Percentiles rank a stretch among this genome's conserved stretches.
Evolutionary conservation across 257 asterid genomes (phyloP).

Genomic region (Echites panduratus): DNA sequence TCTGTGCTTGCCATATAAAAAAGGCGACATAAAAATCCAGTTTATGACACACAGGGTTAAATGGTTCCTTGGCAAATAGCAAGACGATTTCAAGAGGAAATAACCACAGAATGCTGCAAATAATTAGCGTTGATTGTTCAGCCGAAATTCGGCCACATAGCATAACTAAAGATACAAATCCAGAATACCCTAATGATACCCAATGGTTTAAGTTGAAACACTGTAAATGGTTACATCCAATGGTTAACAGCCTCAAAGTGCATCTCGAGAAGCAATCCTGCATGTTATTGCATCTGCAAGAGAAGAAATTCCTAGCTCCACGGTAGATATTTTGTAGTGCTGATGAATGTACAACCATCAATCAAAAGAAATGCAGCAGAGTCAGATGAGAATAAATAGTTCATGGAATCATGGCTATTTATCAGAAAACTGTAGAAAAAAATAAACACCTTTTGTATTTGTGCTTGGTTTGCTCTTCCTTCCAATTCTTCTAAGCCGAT

Average conservation of each 20-base stretch:
- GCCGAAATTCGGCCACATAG: background rate
- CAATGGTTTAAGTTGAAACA: background rate
- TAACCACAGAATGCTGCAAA: background rate
- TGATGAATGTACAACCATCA: conserved; percentile 18
- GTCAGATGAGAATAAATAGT: background rate
- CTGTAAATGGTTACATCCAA: background rate
- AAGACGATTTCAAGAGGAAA: background rate
- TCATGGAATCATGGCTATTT: background rate
- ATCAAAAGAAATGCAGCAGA: background rate
- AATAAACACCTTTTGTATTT: conserved; percentile 63
- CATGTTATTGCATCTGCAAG: conserved; percentile 71
- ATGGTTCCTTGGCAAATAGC: background rate
- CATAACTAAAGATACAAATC: background rate
- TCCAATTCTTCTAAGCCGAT: conserved; percentile 68
- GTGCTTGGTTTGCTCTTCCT: conserved; percentile 58
- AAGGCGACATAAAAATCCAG: too few relatives aligned
- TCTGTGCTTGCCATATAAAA: too few relatives aligned
- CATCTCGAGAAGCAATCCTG: conserved; percentile 87
- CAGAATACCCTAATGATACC: background rate
- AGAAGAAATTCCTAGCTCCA: conserved; percentile 73
- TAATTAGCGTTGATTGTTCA: background rate
- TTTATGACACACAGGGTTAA: too few relatives aligned
- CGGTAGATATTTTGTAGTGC: conserved; percentile 75
- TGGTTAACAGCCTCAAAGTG: conserved; percentile 35
- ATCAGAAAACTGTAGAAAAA: conserved; percentile 5